Conservation (phyloP, 352 stramenopile species). For the Phytopythium montanum region DNA sequence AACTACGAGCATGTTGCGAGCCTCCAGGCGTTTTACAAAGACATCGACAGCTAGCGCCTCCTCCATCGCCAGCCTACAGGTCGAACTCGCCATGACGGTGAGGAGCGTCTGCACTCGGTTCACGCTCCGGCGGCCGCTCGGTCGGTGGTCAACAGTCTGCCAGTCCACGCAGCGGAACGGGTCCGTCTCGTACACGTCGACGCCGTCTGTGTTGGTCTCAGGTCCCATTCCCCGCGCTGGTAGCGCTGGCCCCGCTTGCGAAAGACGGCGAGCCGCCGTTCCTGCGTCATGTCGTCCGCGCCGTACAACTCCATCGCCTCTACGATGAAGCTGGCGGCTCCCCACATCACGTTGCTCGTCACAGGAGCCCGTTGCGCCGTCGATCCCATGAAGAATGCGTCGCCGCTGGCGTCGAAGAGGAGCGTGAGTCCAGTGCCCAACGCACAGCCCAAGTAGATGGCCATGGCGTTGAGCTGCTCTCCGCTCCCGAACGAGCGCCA, state of each 20-base stretch:
- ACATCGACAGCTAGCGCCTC: too few species aligned
- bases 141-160: background rate
- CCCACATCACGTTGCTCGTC: slow-evolving; percentile 16
- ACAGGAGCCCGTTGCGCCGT: slow-evolving; percentile 4
- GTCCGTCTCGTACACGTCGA: slow-evolving; percentile 1
- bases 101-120: background rate
- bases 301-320: slow-evolving; percentile 19
- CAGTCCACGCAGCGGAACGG: background rate
- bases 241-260: background rate
- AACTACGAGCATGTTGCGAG: background rate
- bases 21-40: too few species aligned
- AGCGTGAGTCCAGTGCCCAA: background rate
- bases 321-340: slow-evolving; percentile 13
- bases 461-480: background rate
- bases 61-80: too few species aligned
- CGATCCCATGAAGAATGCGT: background rate
- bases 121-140: background rate
- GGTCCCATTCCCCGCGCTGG: background rate
- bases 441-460: background rate
- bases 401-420: background rate
- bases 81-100: too few species aligned
- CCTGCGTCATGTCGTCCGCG: slow-evolving; percentile 7
- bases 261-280: slow-evolving; percentile 9
- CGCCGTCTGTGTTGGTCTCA: background rate
- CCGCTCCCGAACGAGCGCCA: background rate